phyloP scores from a whole-genome alignment of 805 yeast species.

The Pichia exigua region DNA sequence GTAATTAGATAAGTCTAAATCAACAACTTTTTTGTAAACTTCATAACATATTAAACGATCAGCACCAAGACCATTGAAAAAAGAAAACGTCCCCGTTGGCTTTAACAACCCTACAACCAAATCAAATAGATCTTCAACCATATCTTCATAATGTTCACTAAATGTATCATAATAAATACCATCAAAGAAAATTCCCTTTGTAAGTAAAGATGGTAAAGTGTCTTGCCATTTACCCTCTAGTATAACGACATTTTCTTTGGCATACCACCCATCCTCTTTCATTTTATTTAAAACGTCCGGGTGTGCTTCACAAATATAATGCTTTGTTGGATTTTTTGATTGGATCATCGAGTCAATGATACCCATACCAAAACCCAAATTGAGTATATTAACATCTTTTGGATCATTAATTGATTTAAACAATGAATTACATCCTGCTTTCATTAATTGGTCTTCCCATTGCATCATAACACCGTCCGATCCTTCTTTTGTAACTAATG shows the following conservation, averaged over 20 bases:
- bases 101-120: conserved; percentile 71
- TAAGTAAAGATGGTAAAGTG: conserved; percentile 55
- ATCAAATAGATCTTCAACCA: conserved; percentile 74
- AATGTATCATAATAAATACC: conserved; percentile 93
- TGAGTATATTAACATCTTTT: conserved; percentile 47
- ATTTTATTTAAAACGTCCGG: conserved; percentile 77
- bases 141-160: conserved; percentile 84
- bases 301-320: conserved; percentile 90
- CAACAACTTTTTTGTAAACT: conserved; percentile 78
- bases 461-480: conserved; percentile 96
- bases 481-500: conserved; percentile 63
- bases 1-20: conserved; percentile 68
- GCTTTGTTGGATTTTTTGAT: conserved; percentile 47
- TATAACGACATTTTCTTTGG: conserved; percentile 60
- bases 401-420: conserved; percentile 37
- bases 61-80: conserved; percentile 87
- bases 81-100: conserved; percentile 79
- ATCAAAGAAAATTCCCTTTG: conserved; percentile 65
- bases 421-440: conserved; percentile 68
- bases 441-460: conserved; percentile 86
- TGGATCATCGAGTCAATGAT: conserved; percentile 80
- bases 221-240: conserved; percentile 94
- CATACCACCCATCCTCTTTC: conserved; percentile 74
- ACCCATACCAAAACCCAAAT: conserved; percentile 97
- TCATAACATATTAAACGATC: conserved; percentile 70